These are phyloP conservation scores for Calendula officinalis DNA, from an alignment of 129 eudicot genomes.

Conservation along the genomic window DNA sequence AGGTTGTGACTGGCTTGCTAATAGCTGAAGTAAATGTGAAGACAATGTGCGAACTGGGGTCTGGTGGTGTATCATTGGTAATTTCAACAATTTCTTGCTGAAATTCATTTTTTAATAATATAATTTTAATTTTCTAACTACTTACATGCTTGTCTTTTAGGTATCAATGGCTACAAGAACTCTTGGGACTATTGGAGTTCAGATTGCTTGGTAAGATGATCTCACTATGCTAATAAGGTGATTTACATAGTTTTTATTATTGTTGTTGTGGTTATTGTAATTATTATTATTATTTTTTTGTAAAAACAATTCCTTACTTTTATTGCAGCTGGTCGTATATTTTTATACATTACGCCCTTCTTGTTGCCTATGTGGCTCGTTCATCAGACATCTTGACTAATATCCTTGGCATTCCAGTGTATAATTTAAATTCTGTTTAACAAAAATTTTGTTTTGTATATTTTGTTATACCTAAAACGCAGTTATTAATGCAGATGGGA, in stretches of 20 bases:
- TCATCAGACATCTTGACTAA: slow-evolving; percentile 89
- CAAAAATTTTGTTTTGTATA: not conserved
- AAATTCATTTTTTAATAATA: slow-evolving; percentile 11
- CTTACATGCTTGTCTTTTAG: slow-evolving; percentile 41
- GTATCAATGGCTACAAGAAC: slow-evolving; percentile 99
- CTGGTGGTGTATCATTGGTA: slow-evolving; percentile 99
- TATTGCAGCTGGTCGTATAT: slow-evolving; percentile 92
- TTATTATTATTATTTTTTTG: no score
- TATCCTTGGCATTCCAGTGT: slow-evolving; percentile 85
- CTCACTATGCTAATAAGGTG: slow-evolving; percentile 8
- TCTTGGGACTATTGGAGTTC: slow-evolving; percentile 86
- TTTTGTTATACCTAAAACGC: no score
- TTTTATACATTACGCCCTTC: slow-evolving; percentile 96
- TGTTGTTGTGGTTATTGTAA: not conserved
- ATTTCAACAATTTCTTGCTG: slow-evolving; percentile 22
- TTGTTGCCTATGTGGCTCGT: slow-evolving; percentile 97
- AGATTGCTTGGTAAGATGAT: slow-evolving; percentile 74
- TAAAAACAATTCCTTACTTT: slow-evolving; percentile 20
- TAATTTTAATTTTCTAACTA: slow-evolving; percentile 8
- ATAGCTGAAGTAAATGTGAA: slow-evolving; percentile 96
- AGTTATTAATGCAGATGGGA: slow-evolving; percentile 89
- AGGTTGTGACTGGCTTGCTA: slow-evolving; percentile 93
- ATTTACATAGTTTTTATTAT: slow-evolving; percentile 6
- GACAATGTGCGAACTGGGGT: slow-evolving; percentile 93
- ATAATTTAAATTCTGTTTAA: slow-evolving; percentile 29